Base-by-base conservation (phyloP, 1,139 yeast species). In the Scheffersomyces cryptocercus region DNA sequence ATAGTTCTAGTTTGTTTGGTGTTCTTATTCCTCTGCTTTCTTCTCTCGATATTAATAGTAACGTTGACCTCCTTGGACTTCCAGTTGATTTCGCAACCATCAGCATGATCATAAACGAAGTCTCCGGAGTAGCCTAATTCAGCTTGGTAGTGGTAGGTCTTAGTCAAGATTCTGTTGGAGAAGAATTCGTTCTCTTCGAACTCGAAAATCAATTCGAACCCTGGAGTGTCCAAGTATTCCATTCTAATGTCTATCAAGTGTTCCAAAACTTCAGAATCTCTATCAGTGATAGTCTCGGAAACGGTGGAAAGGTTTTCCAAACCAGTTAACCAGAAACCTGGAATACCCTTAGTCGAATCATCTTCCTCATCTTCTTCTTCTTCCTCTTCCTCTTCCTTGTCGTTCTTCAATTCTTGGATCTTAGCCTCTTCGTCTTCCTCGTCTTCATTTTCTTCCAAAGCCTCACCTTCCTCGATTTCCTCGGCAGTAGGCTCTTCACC, bases 21-120 rank as follows among this genome's bases (percentile, higher is more conserved):
- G 66, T 87, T 90, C 75, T 93, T 95, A 70, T 95, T 95, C 72
- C 99, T 85, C 74, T 93, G 99, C 71, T 93, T 93, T 72, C 97
- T 86, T 78, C 90, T 87, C 75, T 93, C 98, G 47, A 93, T 84
- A 53, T 77, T 74, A 49, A 91, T 82, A 30, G 99, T 93, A 44
- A 88, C 90, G 64, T 93, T 91, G 52, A 76, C 73, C 55, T 86
- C 96, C 58, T 86, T 83, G 44, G 84, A 79, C 52, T 71, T 75
- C 99, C 99, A 93, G 57, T 85, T 74, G 64, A 95, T 88, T 45
- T 81, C 84, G 56, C 83, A 79, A 41, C 99, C 99, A 61, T 88
- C 95, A 7, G 99, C 98, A 64, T 88, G 96, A 69, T 91, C 98
- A 66, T 91, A 95, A 53, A 93, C 90, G 67, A 88, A 93, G 67